Base-by-base conservation (phyloP, 2,329 filamentous ascomycete species). In the Escovopsis sp. region DNA sequence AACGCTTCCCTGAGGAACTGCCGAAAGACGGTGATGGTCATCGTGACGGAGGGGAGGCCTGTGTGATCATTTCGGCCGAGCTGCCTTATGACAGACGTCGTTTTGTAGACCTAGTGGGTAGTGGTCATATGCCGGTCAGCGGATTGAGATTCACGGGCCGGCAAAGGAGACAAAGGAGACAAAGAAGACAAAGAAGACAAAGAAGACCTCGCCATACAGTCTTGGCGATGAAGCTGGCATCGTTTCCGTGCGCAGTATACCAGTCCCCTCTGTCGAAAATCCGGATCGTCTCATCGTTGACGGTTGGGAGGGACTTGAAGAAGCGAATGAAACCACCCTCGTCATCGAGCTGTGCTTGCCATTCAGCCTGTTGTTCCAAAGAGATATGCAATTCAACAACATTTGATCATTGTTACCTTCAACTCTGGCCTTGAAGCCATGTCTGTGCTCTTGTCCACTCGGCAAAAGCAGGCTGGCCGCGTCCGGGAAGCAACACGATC, bases 311-410 rank as follows among this genome's bases (percentile, higher is more conserved):
- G n/a, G 80, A 82, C 53, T 89, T 89, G 70, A 93, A 98, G 67
- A 87, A 94, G 53, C 82, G 85, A 66, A 96, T 95, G 70, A 98
- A 98, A 51, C 89, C 87, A 57, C 82, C 80, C 68, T 98, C 91
- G 59, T 98, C 91, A 56, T 98, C 93, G 59, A 96, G 85, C 83
- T 88, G 43, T 26, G 12, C 12, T 15, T 10, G 2, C 8, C 26
- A 8, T 35, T 33, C 39, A 12, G 48, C 43, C 43, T 52, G 15
- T 36, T 36, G 48, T 38, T 26, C 36, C 15, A 15, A 15, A 15
- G 15, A 15, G 15, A 15, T 15, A 34, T 28, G 34, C 15, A 11
- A 12, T 33, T 12, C 10, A 4, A 18, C 15, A n/a, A 30, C 3
- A 10, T 15, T 15, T 15, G 15, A 15, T 15, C 15, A 15, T 15